phyloP scores from a whole-genome alignment of 306 rosid genomes.

The Styphnolobium japonicum region DNA sequence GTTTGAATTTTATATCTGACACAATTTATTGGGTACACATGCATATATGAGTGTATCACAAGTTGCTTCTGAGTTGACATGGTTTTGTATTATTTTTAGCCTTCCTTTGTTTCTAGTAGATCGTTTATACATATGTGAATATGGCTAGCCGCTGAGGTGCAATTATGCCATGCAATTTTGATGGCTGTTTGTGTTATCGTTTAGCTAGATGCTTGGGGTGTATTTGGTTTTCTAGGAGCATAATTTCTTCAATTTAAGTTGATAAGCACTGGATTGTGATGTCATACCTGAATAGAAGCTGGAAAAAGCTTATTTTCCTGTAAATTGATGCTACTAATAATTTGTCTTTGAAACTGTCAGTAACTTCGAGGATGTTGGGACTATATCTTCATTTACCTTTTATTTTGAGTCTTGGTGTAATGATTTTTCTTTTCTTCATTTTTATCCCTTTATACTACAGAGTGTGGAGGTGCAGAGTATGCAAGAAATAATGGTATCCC shows the following conservation, averaged over 20 bases:
- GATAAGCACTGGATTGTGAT: neutral
- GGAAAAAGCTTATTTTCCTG: neutral
- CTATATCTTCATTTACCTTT: neutral
- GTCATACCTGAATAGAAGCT: neutral
- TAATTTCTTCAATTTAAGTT: neutral
- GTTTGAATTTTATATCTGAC: too few species aligned
- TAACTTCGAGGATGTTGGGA: neutral
- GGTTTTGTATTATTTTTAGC: too few species aligned
- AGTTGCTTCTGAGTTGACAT: too few species aligned
- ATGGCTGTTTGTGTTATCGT: neutral
- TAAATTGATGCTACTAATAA: neutral
- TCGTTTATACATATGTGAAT: too few species aligned
- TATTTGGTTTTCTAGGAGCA: neutral
- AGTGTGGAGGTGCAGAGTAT: slow-evolving; percentile 80
- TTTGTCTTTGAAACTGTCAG: neutral
- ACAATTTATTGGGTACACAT: too few species aligned
- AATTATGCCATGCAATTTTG: too few species aligned
- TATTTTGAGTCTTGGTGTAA: neutral
- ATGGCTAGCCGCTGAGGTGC: too few species aligned
- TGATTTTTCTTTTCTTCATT: neutral
- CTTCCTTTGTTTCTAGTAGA: too few species aligned
- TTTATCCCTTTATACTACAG: slow-evolving; percentile 46
- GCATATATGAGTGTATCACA: too few species aligned
- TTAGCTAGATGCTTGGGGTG: neutral
- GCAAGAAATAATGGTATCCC: slow-evolving; percentile 76